A percentile compares a stretch with the other conserved stretches of the same genome.
phyloP scores from a whole-genome alignment of 345 rosid species.

The Capsella bursapastoris region DNA sequence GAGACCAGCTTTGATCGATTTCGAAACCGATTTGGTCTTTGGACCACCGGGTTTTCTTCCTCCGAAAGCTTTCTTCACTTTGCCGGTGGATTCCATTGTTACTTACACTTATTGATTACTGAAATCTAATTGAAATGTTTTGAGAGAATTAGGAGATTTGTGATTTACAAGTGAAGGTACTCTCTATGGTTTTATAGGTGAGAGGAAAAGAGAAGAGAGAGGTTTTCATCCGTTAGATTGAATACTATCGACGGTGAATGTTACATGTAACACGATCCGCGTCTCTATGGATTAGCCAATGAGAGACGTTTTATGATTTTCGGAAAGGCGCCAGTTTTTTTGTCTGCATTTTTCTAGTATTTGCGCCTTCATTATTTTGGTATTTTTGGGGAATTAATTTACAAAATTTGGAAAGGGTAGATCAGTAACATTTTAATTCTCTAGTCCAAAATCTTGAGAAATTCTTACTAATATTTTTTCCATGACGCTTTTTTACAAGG shows the following conservation, averaged over 20 bases:
- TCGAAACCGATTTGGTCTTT: slow-evolving; percentile 59
- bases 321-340: neutral
- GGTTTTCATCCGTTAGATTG: slow-evolving; percentile 11
- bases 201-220: neutral
- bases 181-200: neutral
- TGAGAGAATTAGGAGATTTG: neutral
- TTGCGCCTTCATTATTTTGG: neutral
- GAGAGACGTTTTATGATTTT: neutral
- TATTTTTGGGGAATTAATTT: neutral
- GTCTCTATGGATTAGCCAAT: neutral
- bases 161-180: neutral
- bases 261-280: neutral
- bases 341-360: neutral
- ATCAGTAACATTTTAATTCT: neutral
- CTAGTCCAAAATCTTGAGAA: too few species aligned
- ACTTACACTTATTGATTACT: neutral
- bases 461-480: too few species aligned
- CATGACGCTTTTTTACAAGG: too few species aligned
- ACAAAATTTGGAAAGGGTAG: neutral
- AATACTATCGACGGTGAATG: slow-evolving; percentile 16
- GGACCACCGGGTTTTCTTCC: slow-evolving; percentile 75
- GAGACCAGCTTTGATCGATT: too few species aligned
- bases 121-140: neutral
- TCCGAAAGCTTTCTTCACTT: slow-evolving; percentile 65
- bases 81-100: slow-evolving; percentile 54